Evolutionary conservation across 305 asterid species (phyloP).

Genomic region (Fraxinus greggii): DNA sequence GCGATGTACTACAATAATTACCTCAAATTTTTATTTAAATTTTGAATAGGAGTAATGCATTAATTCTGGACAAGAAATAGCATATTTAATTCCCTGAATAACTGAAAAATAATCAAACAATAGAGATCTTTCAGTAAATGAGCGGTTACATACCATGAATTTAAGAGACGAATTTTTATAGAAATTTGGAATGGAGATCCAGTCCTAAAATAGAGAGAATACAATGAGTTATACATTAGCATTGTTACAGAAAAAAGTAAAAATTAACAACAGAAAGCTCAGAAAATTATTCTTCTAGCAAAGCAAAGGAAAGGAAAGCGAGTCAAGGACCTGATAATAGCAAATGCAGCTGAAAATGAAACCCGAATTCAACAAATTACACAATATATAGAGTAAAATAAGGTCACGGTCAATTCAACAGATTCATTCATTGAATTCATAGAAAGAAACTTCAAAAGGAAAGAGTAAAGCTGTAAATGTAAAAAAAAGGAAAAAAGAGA

Average conservation of each 20-base stretch:
- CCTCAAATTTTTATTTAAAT: conserved; percentile 20
- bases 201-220: conserved; percentile 20
- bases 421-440: conserved; percentile 36
- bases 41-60: conserved; percentile 15
- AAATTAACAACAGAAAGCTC: neutral
- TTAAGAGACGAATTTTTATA: neutral
- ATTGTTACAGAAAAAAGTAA: conserved; percentile 18
- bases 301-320: conserved; percentile 12
- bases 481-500: conserved; percentile 10
- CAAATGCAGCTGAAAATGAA: conserved; percentile 16
- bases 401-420: conserved; percentile 33
- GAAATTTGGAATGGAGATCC: conserved; percentile 29
- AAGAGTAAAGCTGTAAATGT: conserved; percentile 21
- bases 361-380: conserved; percentile 15
- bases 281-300: neutral
- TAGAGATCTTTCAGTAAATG: neutral
- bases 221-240: conserved; percentile 13
- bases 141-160: conserved; percentile 25
- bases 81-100: neutral
- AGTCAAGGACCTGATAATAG: neutral
- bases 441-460: conserved; percentile 24
- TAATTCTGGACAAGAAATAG: conserved; percentile 11
- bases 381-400: neutral
- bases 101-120: conserved; percentile 16
- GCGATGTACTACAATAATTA: conserved; percentile 19